phyloP scores from a whole-genome alignment of 768 basidiomycete species.

The Collybia sordida region DNA sequence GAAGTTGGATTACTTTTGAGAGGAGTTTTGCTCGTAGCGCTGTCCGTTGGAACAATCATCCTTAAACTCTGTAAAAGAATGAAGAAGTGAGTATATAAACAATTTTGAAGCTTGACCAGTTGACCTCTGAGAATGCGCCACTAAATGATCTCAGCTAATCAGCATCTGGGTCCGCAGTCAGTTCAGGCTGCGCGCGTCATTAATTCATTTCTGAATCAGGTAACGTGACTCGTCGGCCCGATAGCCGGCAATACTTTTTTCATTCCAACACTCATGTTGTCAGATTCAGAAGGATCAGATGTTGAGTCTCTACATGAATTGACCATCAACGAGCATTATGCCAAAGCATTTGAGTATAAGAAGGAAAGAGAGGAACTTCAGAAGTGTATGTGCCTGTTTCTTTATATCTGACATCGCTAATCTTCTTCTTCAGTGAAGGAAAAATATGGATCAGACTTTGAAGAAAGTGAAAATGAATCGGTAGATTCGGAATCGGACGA shows the following conservation, averaged over 20 bases:
- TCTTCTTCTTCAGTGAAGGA: conserved; percentile 64
- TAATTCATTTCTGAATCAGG: no score
- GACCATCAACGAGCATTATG: conserved; percentile 74
- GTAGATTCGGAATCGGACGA: conserved; percentile 76
- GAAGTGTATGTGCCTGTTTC: conserved; percentile 51
- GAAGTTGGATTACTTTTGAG: not conserved
- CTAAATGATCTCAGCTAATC: no score
- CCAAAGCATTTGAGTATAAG: conserved; percentile 78
- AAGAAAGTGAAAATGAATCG: conserved; percentile 47
- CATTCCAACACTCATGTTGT: conserved; percentile 34
- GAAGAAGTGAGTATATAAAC: no score
- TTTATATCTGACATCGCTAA: not conserved
- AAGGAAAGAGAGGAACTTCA: conserved; percentile 86
- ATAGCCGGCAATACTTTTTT: not conserved
- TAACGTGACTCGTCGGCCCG: no score
- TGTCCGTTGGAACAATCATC: conserved; percentile 13
- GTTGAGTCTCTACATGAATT: conserved; percentile 43
- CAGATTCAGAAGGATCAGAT: conserved; percentile 47
- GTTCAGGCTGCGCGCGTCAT: no score
- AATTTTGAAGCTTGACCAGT: no score
- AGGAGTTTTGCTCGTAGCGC: conserved; percentile 7
- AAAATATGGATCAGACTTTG: conserved; percentile 79
- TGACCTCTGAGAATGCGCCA: no score
- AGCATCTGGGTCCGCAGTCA: no score
- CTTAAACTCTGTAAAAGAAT: not conserved